Evolutionary conservation across 2,329 filamentous ascomycete genomes (phyloP), one percentile per base, ranked within the genome.

Genomic region (Venturia aucupariae): DNA sequence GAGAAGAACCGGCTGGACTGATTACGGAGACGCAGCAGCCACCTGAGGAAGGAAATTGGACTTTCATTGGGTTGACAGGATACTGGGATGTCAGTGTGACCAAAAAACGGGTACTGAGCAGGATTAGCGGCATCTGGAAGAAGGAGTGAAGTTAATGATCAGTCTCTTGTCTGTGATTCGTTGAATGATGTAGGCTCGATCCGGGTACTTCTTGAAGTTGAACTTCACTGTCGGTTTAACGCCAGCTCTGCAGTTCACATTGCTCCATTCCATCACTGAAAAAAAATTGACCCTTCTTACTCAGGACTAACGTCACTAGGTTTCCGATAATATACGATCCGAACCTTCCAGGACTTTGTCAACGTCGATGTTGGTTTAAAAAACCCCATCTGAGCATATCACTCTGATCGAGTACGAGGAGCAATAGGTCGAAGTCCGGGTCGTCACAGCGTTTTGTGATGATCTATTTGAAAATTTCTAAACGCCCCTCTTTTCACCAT

Each of bases 41-140:
- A 22, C 71, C 70, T 30, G 64, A 70, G 13, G 70, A 72, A 68
- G 71, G 70, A 1, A 68, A 67, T 4, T 72, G 71, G 70, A 64
- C 60, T 63, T 71, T 72, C 68, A 69, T 65, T 2, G 71, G 71
- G 1, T 51, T 72, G 46, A 67, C 67, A 19, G 71, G 71, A 1
- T 59, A 67, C 54, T 66, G 57, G 57, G 64, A 64, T 13, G 64
- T 64, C 30, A 70, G 69, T 64, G 60, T 66, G 39, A 71, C 61
- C 66, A 66, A 68, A 19, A 68, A 68, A 6, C 67, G 69, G 65
- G 66, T 71, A 41, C 62, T 72, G 30, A 68, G 69, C n/a, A 66
- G 70, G 62, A 64, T 71, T 4, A 67, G 65, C 39, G 69, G 69
- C 3, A 68, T 72, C 24, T 72, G 71, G 71, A 71, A 67, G 67